These are phyloP conservation scores for Pisolithus tinctorius DNA, from an alignment of 768 basidiomycete genomes.

Conservation along the genomic window DNA sequence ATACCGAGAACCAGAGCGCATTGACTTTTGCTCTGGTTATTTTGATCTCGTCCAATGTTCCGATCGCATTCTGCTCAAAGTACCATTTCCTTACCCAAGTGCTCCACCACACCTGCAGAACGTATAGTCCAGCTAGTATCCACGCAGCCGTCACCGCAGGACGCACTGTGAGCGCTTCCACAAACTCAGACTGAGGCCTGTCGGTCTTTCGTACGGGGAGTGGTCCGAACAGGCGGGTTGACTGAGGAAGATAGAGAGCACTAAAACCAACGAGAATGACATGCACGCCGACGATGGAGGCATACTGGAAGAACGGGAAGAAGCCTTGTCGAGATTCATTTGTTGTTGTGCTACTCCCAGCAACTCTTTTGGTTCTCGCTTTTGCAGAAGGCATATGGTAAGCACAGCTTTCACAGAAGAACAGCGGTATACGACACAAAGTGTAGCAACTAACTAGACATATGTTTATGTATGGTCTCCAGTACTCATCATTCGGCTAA, in stretches of 20 bases:
- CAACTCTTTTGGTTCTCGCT: background rate
- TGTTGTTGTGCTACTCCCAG: background rate
- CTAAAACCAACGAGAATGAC: conserved; percentile 58
- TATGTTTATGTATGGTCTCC: no score
- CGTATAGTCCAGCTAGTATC: conserved; percentile 43
- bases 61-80: conserved; percentile 34
- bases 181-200: conserved; percentile 64
- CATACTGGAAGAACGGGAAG: conserved; percentile 54
- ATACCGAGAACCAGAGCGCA: conserved; percentile 32
- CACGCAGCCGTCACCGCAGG: conserved; percentile 54
- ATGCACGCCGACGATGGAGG: conserved; percentile 63
- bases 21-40: conserved; percentile 37
- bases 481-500: no score
- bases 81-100: conserved; percentile 58
- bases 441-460: no score
- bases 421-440: no score
- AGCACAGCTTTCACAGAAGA: no score
- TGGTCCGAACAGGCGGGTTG: conserved; percentile 38
- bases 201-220: conserved; percentile 35
- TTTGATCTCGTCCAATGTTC: conserved; percentile 36
- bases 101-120: conserved; percentile 69
- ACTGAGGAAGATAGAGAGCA: conserved; percentile 66
- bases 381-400: background rate
- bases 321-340: conserved; percentile 5
- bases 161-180: conserved; percentile 56